These are phyloP conservation scores for Xylaria longipes DNA, from an alignment of 495 filamentous ascomycete genomes.

Conservation along the genomic window DNA sequence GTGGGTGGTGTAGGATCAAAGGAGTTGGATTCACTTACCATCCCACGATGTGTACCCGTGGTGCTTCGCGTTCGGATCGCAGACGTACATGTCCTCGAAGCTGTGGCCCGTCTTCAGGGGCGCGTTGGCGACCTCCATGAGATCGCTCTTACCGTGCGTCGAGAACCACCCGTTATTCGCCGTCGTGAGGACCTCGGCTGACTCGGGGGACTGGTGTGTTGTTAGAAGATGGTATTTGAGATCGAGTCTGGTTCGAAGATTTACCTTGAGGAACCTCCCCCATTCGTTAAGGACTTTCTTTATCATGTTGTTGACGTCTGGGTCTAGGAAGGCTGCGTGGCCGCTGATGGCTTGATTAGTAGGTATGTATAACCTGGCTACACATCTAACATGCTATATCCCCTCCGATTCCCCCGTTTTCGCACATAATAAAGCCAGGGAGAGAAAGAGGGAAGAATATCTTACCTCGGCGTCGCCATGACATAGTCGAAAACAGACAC, in stretches of 20 bases:
- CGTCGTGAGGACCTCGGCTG: constrained; percentile 61
- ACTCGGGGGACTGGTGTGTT: constrained; percentile 53
- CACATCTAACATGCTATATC: not conserved
- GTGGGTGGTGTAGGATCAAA: not conserved
- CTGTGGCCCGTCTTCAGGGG: constrained; percentile 46
- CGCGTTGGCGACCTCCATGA: constrained; percentile 58
- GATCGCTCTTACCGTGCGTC: constrained; percentile 47
- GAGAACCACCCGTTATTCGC: constrained; percentile 68
- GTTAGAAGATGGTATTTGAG: not conserved
- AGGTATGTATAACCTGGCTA: constrained; percentile 29
- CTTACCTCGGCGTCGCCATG: constrained; percentile 69
- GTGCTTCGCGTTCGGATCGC: constrained; percentile 55
- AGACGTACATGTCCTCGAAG: constrained; percentile 61
- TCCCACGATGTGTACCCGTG: constrained; percentile 77
- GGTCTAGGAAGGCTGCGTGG: constrained; percentile 68
- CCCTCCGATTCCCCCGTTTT: not conserved
- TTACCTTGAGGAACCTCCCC: constrained; percentile 63
- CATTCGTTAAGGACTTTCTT: constrained; percentile 73
- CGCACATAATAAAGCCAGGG: not conserved
- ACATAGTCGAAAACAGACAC: constrained; percentile 74
- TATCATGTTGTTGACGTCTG: constrained; percentile 70
- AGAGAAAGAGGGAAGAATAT: not conserved
- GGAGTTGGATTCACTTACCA: constrained; percentile 38
- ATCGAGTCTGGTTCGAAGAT: not conserved
- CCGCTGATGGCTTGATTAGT: constrained; percentile 64